Evolutionary conservation across 371 early-diverging fungal species (phyloP).

Genomic region (Capillidium heterosporum): DNA sequence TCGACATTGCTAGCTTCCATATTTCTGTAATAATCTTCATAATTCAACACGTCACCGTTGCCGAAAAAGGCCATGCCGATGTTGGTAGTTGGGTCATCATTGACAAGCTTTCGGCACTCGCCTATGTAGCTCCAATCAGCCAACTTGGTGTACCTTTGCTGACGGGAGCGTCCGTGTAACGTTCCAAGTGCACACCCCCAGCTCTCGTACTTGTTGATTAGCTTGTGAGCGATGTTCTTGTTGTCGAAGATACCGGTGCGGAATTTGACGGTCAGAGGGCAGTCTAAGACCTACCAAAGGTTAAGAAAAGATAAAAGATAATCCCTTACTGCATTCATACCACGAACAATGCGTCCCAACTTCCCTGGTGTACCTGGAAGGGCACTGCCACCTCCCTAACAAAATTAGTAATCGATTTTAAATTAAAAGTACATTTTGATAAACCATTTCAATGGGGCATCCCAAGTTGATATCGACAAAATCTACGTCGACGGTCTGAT

Average conservation of each 20-base stretch:
- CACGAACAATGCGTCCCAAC: constrained; percentile 54
- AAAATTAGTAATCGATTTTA: background rate
- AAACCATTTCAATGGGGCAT: constrained; percentile 85
- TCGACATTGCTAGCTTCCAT: constrained; percentile 41
- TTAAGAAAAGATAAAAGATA: too few relatives aligned
- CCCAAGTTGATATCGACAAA: constrained; percentile 94
- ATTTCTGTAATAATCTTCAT: constrained; percentile 61
- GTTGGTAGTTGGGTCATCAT: constrained; percentile 7
- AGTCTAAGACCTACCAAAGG: constrained; percentile 17
- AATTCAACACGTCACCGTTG: constrained; percentile 84
- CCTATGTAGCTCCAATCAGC: constrained; percentile 88
- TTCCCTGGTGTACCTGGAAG: constrained; percentile 45
- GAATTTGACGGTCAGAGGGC: constrained; percentile 81
- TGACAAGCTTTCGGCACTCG: constrained; percentile 20
- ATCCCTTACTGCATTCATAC: constrained; percentile 29
- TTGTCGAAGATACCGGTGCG: constrained; percentile 61
- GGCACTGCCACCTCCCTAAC: constrained; percentile 68
- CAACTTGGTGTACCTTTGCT: constrained; percentile 76
- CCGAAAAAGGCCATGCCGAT: constrained; percentile 33
- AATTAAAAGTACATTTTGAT: constrained; percentile 23
- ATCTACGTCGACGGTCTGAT: constrained; percentile 49
- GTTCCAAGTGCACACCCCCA: constrained; percentile 38
- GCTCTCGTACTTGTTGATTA: constrained; percentile 43
- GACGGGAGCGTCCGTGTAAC: constrained; percentile 81
- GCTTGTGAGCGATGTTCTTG: constrained; percentile 45